phyloP scores from a whole-genome alignment of 2,329 filamentous ascomycete genomes.

The Dothistroma pini region DNA sequence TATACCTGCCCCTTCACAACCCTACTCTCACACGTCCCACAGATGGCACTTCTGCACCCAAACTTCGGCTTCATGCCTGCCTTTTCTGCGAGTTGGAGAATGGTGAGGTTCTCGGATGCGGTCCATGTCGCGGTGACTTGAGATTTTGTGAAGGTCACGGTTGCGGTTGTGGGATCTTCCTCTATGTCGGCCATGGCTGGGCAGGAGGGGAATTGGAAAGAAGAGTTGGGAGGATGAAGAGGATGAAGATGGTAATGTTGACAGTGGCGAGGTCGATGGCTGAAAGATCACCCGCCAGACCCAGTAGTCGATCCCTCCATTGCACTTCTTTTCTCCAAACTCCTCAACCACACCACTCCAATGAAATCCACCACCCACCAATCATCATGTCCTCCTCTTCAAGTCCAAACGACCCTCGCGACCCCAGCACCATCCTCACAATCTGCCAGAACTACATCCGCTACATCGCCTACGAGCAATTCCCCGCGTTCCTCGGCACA shows the following conservation, averaged over 20 bases:
- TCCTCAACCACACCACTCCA: neutral
- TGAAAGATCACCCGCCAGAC: too few relatives aligned
- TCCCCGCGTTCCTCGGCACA: conserved; percentile 13
- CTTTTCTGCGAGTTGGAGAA: conserved; percentile 26
- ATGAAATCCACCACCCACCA: neutral
- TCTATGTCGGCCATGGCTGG: conserved; percentile 22
- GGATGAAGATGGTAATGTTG: too few relatives aligned
- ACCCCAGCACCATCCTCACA: conserved; percentile 15
- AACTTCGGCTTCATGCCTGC: conserved; percentile 23
- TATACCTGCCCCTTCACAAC: conserved; percentile 24
- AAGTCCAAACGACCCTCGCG: conserved; percentile 16
- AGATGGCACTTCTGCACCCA: conserved; percentile 27
- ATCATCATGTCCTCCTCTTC: conserved; percentile 9
- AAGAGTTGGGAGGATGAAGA: too few relatives aligned
- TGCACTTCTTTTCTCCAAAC: neutral
- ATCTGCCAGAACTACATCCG: conserved; percentile 11
- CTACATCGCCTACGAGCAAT: conserved; percentile 15
- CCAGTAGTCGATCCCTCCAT: too few relatives aligned
- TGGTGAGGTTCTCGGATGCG: conserved; percentile 21
- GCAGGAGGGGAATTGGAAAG: neutral
- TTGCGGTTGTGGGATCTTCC: conserved; percentile 15
- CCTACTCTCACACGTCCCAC: conserved; percentile 18
- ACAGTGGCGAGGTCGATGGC: too few relatives aligned
- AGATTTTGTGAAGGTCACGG: conserved; percentile 23
- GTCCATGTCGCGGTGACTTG: conserved; percentile 21